Percentiles rank a stretch among this genome's conserved stretches.
These are phyloP conservation scores for Ustilago shanxiensis DNA, from an alignment of 1,284 basidiomycete species.

Conservation along the genomic window DNA sequence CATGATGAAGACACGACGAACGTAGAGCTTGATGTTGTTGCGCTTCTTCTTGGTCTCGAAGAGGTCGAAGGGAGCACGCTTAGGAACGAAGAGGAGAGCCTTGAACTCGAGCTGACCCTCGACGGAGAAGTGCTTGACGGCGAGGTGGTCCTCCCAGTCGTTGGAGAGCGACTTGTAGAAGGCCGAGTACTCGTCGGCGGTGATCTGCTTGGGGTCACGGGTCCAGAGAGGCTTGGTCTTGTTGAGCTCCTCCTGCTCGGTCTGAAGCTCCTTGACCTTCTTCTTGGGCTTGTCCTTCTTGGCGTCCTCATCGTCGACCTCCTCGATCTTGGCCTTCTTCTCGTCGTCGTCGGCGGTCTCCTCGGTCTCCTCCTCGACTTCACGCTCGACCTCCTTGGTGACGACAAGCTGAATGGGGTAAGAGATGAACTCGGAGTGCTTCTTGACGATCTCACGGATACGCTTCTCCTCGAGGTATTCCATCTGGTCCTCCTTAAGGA, in stretches of 20 bases:
- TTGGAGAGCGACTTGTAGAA: slow-evolving; percentile 99
- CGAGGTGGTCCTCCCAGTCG: slow-evolving; percentile 98
- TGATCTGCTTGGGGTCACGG: slow-evolving; percentile 93
- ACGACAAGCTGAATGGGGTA: slow-evolving; percentile 99
- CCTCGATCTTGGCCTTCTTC: slow-evolving; percentile 79
- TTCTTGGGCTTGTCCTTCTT: slow-evolving; percentile 83
- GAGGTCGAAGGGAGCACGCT: slow-evolving; percentile 90
- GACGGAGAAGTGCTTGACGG: slow-evolving; percentile 99
- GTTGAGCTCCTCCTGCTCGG: slow-evolving; percentile 94
- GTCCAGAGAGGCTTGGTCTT: slow-evolving; percentile 99
- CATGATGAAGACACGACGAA: slow-evolving; percentile 99
- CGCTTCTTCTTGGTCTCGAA: slow-evolving; percentile 99
- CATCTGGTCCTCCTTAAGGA: slow-evolving; percentile 97
- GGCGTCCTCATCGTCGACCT: slow-evolving; percentile 84
- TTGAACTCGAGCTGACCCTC: slow-evolving; percentile 99
- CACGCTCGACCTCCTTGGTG: slow-evolving; percentile 96
- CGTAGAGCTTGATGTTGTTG: slow-evolving; percentile 99
- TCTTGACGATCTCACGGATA: slow-evolving; percentile 99
- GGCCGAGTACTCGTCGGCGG: slow-evolving; percentile 88
- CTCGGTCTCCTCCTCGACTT: slow-evolving; percentile 82
- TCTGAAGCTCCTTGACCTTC: slow-evolving; percentile 80
- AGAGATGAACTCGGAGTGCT: slow-evolving; percentile 99
- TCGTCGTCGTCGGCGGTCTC: slow-evolving; percentile 78
- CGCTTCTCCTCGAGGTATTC: slow-evolving; percentile 99
- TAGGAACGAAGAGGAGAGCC: slow-evolving; percentile 91